Evolutionary conservation across 192 early-diverging fungal species (phyloP), one percentile per base, ranked within the genome.

Genomic region (Chytriomyces sp.): DNA sequence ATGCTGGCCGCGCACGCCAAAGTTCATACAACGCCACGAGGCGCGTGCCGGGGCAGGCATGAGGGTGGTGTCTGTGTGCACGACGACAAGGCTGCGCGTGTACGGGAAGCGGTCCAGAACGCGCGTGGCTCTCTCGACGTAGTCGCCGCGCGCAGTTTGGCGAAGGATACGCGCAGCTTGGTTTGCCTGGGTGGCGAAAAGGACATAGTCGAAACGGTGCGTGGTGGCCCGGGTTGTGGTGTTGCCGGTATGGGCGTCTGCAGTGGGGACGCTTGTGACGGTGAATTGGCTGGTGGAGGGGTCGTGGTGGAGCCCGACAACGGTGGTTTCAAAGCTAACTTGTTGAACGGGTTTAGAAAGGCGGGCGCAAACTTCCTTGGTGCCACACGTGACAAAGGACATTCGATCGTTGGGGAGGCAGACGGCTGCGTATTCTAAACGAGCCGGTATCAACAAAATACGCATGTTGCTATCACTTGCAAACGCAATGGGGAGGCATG

Each of bases 111-210:
- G 40, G 10, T 77, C 72, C 28, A 86, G 74, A 5, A 74, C 31
- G 17, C 54, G 30, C 0, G 39, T 38, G 19, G 56, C 57, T 4
- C 36, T 19, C 6, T 54, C 5, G 36, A 70, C 56, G 31, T 59
- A 70, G 32, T 41, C 25, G 2, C 39, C 59, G 22, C 54, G 26
- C 3, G 40, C 40, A 28, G 75, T 66, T 26, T 33, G 41, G 5
- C 41, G 30, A 19, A 86, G 59, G 52, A 83, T 80, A 17, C 72
- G 37, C 12, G 53, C 64, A 34, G 81, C 81, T 60, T 82, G 80
- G 73, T 77, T 79, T 7, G 81, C 85, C 72, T 86, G 85, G 6
- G 80, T 81, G 7, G 85, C 81, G 57, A 86, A 85, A 28, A 86
- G 61, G 26, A 85, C 81, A 49, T 86, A 72, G 39, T 81, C 76